phyloP scores from a whole-genome alignment of 2,329 filamentous ascomycete genomes.

The Escovopsis sp. region DNA sequence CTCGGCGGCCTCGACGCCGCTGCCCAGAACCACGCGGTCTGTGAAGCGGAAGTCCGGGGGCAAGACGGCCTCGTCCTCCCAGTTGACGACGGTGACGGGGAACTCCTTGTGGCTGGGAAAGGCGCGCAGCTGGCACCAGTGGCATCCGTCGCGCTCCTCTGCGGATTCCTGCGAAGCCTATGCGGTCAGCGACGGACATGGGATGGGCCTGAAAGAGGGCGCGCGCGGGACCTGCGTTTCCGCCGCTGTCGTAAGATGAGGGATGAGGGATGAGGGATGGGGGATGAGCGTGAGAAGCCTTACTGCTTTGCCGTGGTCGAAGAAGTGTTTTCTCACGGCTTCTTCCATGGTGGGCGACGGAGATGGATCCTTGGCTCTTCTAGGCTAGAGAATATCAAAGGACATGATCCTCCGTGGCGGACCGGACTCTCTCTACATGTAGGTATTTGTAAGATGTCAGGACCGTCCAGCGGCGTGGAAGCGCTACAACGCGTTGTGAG shows the following conservation, averaged over 20 bases:
- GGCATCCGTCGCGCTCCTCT: conserved; percentile 32
- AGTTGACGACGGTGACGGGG: conserved; percentile 52
- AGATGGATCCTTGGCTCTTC: not conserved
- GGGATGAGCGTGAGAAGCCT: no score
- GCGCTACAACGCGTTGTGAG: no score
- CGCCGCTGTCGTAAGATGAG: no score
- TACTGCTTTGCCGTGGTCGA: conserved; percentile 28
- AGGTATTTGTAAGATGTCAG: no score
- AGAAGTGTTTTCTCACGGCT: conserved; percentile 34
- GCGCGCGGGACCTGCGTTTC: no score
- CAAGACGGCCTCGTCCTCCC: conserved; percentile 38
- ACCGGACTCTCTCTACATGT: no score
- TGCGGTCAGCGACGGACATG: not conserved
- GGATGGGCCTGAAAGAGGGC: no score
- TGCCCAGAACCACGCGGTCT: conserved; percentile 40
- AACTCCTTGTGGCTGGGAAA: conserved; percentile 33
- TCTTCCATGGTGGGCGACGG: conserved; percentile 27
- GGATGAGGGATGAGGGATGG: no score
- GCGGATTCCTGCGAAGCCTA: conserved; percentile 7
- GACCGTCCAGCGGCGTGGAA: no score
- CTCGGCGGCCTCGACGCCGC: conserved; percentile 45
- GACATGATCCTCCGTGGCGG: no score
- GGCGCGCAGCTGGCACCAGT: conserved; percentile 45
- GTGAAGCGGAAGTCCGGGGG: conserved; percentile 58
- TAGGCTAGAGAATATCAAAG: no score